phyloP scores from a whole-genome alignment of 108 stramenopile genomes.

The Cyclotella baltica region DNA sequence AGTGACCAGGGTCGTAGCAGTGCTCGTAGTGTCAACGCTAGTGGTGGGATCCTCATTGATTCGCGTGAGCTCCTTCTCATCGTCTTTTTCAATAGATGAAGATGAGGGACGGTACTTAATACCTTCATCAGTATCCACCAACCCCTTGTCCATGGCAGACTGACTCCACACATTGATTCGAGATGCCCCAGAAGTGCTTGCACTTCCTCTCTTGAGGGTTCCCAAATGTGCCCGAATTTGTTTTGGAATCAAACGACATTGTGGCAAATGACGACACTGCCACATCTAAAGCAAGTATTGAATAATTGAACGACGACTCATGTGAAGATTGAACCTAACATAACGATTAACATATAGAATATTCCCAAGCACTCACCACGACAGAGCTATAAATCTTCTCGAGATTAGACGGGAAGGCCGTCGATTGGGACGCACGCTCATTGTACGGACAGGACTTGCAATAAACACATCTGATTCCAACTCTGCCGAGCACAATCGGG shows the following conservation, averaged over 20 bases:
- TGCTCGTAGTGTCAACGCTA: neutral
- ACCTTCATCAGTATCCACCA: constrained; percentile 46
- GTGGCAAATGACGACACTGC: constrained; percentile 50
- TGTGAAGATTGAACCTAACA: neutral
- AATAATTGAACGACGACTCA: too few relatives aligned
- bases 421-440: constrained; percentile 33
- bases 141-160: constrained; percentile 35
- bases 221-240: constrained; percentile 25
- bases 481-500: constrained; percentile 30
- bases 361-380: neutral
- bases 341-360: neutral
- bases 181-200: neutral
- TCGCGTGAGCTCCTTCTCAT: neutral
- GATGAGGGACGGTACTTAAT: constrained; percentile 31
- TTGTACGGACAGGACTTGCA: constrained; percentile 46
- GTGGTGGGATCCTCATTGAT: constrained; percentile 15
- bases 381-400: constrained; percentile 18
- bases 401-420: constrained; percentile 22
- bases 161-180: constrained; percentile 36
- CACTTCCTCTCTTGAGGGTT: constrained; percentile 27
- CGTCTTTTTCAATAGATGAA: neutral
- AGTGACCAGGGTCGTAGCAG: neutral
- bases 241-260: constrained; percentile 40
- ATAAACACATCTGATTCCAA: constrained; percentile 74
- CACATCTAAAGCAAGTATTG: too few relatives aligned